Conservation (phyloP, 1,284 basidiomycete species). For the Bondarzewia mesenterica region DNA sequence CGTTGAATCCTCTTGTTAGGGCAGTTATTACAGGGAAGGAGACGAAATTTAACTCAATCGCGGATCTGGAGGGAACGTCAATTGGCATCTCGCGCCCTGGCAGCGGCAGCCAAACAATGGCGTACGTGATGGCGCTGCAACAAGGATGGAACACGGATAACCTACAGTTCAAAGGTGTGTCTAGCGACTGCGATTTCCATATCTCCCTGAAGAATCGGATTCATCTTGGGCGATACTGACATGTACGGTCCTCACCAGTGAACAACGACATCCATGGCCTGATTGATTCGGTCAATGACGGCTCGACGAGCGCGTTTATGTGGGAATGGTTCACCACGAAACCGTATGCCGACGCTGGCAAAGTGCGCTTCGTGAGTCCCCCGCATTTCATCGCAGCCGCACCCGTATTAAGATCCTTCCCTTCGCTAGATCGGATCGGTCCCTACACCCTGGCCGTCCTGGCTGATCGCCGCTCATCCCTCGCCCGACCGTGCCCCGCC, state of each 20-base stretch:
- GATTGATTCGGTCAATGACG: constrained; percentile 85
- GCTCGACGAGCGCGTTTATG: constrained; percentile 77
- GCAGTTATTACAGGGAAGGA: constrained; percentile 87
- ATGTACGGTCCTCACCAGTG: constrained; percentile 39
- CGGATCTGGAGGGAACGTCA: constrained; percentile 73
- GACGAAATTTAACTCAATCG: constrained; percentile 63
- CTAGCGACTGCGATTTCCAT: no score
- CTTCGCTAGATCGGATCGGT: constrained; percentile 69
- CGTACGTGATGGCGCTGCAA: constrained; percentile 86
- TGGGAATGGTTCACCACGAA: constrained; percentile 99
- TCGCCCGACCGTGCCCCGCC: constrained; percentile 43
- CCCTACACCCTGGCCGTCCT: constrained; percentile 94
- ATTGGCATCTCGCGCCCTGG: constrained; percentile 89
- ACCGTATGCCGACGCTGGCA: constrained; percentile 77
- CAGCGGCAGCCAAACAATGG: constrained; percentile 91
- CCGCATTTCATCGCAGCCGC: background rate
- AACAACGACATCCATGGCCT: constrained; percentile 89
- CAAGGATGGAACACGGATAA: constrained; percentile 71
- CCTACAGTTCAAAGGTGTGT: constrained; percentile 70
- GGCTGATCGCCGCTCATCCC: constrained; percentile 84
- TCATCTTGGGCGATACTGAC: no score
- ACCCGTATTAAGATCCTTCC: background rate
- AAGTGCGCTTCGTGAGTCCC: constrained; percentile 73
- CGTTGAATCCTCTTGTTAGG: constrained; percentile 34
- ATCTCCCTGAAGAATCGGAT: background rate